Evolutionary conservation across 176 grass and related monocot genomes (phyloP).

Genomic region (Avena eriantha): DNA sequence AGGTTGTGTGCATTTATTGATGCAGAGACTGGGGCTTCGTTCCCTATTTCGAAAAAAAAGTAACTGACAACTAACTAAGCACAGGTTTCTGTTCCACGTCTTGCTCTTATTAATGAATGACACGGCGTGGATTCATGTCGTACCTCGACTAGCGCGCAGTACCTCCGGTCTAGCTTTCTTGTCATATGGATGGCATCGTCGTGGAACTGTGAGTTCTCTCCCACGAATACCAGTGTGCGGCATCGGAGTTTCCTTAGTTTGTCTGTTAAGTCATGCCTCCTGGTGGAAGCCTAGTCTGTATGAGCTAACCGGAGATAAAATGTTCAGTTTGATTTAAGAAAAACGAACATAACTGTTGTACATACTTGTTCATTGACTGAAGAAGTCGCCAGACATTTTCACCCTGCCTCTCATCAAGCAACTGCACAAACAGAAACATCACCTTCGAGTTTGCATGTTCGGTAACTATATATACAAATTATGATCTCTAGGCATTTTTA

Average conservation of each 20-base stretch:
- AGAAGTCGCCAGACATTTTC: constrained; percentile 77
- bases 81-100: background rate
- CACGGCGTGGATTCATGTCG: background rate
- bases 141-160: constrained; percentile 79
- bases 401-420: constrained; percentile 72
- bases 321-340: background rate
- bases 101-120: background rate
- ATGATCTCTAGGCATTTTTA: background rate
- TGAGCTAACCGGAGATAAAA: constrained; percentile 32
- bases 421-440: constrained; percentile 55
- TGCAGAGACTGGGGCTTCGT: too few species aligned
- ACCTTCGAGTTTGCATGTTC: background rate
- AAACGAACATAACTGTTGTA: background rate
- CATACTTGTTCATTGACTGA: constrained; percentile 79
- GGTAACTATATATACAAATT: background rate
- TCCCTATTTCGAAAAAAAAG: too few species aligned
- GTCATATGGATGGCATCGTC: constrained; percentile 80
- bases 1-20: too few species aligned
- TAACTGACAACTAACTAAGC: background rate
- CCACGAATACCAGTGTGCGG: constrained; percentile 78
- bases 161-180: constrained; percentile 59
- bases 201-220: constrained; percentile 74
- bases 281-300: constrained; percentile 21
- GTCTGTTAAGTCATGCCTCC: constrained; percentile 79
- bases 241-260: constrained; percentile 67